Evolutionary conservation across 768 basidiomycete genomes (phyloP), one percentile per base, ranked within the genome.

Genomic region (Mycena venus): DNA sequence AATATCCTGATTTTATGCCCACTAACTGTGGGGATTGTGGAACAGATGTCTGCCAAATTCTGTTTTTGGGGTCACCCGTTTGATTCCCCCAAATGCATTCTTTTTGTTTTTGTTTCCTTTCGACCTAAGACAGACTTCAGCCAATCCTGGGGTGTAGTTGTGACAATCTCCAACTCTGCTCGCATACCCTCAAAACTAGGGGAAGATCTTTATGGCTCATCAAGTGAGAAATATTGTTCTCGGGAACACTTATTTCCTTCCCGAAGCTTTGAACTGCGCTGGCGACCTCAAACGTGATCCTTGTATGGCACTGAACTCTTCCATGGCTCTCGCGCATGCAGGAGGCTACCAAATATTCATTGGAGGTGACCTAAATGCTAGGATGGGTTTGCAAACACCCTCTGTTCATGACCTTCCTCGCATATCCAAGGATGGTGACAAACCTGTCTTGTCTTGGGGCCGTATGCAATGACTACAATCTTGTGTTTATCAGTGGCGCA

Each of bases 1-100:
- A 58, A 9, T 31, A 77, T 51, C 69, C 77, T 4, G 29, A 73
- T 15, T 44, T 72, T 11, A 73, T 79, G 25, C 5, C 44, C 17
- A 36, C n/a, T n/a, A n/a, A n/a, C n/a, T n/a, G n/a, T n/a, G n/a
- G n/a, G n/a, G n/a, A n/a, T n/a, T n/a, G n/a, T n/a, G n/a, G n/a
- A n/a, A n/a, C n/a, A n/a, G n/a, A n/a, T n/a, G n/a, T n/a, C n/a
- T n/a, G n/a, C n/a, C n/a, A n/a, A n/a, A n/a, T n/a, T n/a, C n/a
- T n/a, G n/a, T n/a, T n/a, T n/a, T n/a, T n/a, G n/a, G n/a, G n/a
- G n/a, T n/a, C n/a, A n/a, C n/a, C n/a, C n/a, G n/a, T n/a, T n/a
- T n/a, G n/a, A n/a, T n/a, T n/a, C n/a, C n/a, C n/a, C n/a, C n/a
- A n/a, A n/a, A n/a, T n/a, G n/a, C n/a, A n/a, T n/a, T n/a, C n/a